A percentile compares a stretch with the other conserved stretches of the same genome.
Conservation (phyloP, 108 stramenopile species). For the Cafeteria roenbergensis region DNA sequence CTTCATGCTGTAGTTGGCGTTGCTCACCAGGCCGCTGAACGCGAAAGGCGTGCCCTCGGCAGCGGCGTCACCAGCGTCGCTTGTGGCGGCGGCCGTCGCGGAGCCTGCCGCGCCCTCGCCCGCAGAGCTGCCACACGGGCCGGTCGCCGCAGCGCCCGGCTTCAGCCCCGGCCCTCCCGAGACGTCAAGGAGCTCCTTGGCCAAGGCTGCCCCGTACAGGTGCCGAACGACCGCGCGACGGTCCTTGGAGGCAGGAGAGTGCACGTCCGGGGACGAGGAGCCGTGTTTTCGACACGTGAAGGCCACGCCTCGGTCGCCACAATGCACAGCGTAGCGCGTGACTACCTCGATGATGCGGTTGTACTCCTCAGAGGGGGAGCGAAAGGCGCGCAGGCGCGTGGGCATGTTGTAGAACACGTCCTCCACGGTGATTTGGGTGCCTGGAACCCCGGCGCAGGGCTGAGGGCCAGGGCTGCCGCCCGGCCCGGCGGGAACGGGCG, state of each 20-base stretch:
- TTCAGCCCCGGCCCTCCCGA: constrained; percentile 12
- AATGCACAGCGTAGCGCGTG: constrained; percentile 76
- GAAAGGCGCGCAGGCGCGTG: constrained; percentile 59
- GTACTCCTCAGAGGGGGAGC: constrained; percentile 69
- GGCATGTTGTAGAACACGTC: constrained; percentile 93
- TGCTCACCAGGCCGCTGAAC: constrained; percentile 50
- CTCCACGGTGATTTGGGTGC: constrained; percentile 71
- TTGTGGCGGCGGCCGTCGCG: neutral
- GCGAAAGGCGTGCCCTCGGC: constrained; percentile 19
- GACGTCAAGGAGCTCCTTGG: constrained; percentile 35
- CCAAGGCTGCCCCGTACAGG: constrained; percentile 53
- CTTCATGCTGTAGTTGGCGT: constrained; percentile 54
- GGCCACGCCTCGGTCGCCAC: constrained; percentile 53
- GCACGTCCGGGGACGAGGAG: constrained; percentile 25
- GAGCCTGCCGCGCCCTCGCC: constrained; percentile 30
- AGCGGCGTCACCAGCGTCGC: neutral
- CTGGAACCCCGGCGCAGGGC: constrained; percentile 69
- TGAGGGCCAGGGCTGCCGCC: constrained; percentile 33
- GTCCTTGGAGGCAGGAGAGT: constrained; percentile 20
- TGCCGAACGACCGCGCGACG: constrained; percentile 60
- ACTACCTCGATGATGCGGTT: constrained; percentile 56
- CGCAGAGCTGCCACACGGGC: neutral
- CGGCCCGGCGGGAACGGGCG: constrained; percentile 17
- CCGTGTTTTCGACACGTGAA: constrained; percentile 62
- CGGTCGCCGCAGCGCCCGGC: too few species aligned